phyloP scores from a whole-genome alignment of 164 flowering plant genomes.

The Amborella trichopoda region DNA sequence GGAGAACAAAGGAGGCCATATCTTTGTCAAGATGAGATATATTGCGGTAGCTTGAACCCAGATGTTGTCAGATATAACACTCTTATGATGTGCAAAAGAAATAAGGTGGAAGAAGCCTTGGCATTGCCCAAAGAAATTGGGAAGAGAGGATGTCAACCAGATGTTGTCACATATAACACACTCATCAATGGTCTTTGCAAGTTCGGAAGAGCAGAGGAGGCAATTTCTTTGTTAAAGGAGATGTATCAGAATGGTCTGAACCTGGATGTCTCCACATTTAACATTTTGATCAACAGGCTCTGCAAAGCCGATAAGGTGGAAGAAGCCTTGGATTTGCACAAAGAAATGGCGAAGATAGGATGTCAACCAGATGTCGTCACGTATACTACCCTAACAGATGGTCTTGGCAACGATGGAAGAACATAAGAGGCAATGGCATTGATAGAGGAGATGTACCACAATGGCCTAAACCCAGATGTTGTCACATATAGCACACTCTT shows the following conservation, averaged over 20 bases:
- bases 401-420: conserved; percentile 25
- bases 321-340: conserved; percentile 40
- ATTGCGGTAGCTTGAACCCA: conserved; percentile 34
- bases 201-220: conserved; percentile 29
- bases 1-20: too few species aligned
- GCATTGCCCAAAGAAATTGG: conserved; percentile 57
- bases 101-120: conserved; percentile 31
- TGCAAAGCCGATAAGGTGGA: conserved; percentile 36
- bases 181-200: conserved; percentile 52
- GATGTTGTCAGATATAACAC: too few species aligned
- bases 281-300: conserved; percentile 42
- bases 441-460: conserved; percentile 52
- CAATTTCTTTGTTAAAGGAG: conserved; percentile 29
- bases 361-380: conserved; percentile 49
- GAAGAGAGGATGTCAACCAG: conserved; percentile 34
- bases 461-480: conserved; percentile 67
- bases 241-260: conserved; percentile 54
- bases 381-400: conserved; percentile 48
- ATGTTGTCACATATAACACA: conserved; percentile 35
- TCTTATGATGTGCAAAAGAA: conserved; percentile 42
- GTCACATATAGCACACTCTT: conserved; percentile 56
- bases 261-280: conserved; percentile 37
- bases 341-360: conserved; percentile 37
- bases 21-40: conserved; percentile 33
- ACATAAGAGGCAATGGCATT: conserved; percentile 51